A percentile compares a stretch with the other conserved stretches of the same genome.
These are phyloP conservation scores for Phanerodontia chrysosporium DNA, from an alignment of 768 basidiomycete genomes.

Conservation along the genomic window DNA sequence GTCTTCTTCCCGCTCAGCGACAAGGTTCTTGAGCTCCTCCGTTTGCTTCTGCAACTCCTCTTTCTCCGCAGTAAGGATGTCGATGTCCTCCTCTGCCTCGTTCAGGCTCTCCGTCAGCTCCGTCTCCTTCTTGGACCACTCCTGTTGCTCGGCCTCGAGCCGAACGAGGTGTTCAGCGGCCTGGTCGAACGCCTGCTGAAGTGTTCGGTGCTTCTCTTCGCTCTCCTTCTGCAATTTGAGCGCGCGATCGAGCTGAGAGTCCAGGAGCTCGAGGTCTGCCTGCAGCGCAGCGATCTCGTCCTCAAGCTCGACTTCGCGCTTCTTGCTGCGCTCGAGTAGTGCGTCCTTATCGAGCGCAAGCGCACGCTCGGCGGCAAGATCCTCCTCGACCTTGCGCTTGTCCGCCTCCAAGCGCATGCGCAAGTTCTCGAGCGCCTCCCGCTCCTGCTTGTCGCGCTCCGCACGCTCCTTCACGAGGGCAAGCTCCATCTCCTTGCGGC, in stretches of 20 bases:
- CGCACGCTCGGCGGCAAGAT: slow-evolving; percentile 77
- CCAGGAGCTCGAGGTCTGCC: slow-evolving; percentile 76
- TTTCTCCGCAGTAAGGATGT: slow-evolving; percentile 51
- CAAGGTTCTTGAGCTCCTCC: slow-evolving; percentile 66
- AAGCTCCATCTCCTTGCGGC: slow-evolving; percentile 83
- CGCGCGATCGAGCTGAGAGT: slow-evolving; percentile 81
- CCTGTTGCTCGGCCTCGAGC: slow-evolving; percentile 71
- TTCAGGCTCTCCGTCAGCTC: slow-evolving; percentile 58
- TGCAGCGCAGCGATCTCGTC: slow-evolving; percentile 82
- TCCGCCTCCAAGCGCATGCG: slow-evolving; percentile 82
- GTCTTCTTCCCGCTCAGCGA: slow-evolving; percentile 78
- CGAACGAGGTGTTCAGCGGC: slow-evolving; percentile 84
- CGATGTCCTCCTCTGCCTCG: slow-evolving; percentile 55
- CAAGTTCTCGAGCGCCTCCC: slow-evolving; percentile 70
- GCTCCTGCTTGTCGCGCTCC: slow-evolving; percentile 81
- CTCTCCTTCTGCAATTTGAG: slow-evolving; percentile 73
- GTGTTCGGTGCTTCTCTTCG: slow-evolving; percentile 71
- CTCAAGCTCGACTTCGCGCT: slow-evolving; percentile 78
- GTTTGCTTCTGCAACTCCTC: slow-evolving; percentile 60
- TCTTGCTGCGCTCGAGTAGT: slow-evolving; percentile 78
- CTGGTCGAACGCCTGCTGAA: slow-evolving; percentile 72
- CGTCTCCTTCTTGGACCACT: slow-evolving; percentile 59
- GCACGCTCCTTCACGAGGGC: slow-evolving; percentile 77
- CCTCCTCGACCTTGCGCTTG: slow-evolving; percentile 76
- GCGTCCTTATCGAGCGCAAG: slow-evolving; percentile 80